Conservation (phyloP, 371 early-diverging fungal genomes). For the Lichtheimia corymbifera region DNA sequence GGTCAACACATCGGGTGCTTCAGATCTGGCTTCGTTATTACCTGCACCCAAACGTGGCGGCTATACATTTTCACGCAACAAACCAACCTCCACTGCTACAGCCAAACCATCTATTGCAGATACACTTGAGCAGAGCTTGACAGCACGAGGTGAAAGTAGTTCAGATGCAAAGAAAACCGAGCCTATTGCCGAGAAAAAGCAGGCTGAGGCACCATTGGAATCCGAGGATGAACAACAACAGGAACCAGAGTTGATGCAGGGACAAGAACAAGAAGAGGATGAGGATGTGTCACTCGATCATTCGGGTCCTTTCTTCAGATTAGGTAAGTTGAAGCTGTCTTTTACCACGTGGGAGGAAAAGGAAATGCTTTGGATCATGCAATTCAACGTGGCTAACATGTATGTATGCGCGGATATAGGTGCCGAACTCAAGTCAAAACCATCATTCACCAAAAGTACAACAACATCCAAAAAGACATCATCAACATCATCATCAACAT, state of each 20-base stretch:
- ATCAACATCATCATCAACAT: too few relatives aligned
- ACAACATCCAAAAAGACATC: slow-evolving; percentile 2
- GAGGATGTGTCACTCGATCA: slow-evolving; percentile 5
- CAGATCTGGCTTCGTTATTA: slow-evolving; percentile 31
- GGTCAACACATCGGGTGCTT: slow-evolving; percentile 8
- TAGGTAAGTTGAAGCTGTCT: slow-evolving; percentile 23
- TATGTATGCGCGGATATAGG: background rate
- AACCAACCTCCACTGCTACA: background rate
- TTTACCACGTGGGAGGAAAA: background rate
- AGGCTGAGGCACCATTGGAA: background rate
- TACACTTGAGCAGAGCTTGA: too few relatives aligned
- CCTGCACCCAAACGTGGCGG: slow-evolving; percentile 30
- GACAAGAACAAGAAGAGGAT: slow-evolving; percentile 7
- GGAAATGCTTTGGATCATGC: slow-evolving; percentile 1
- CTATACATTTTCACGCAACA: slow-evolving; percentile 8
- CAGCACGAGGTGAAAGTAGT: background rate
- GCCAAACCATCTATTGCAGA: background rate
- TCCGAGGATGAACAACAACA: slow-evolving; percentile 9
- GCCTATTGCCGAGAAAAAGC: slow-evolving; percentile 5
- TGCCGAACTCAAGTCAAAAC: slow-evolving; percentile 11
- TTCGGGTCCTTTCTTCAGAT: slow-evolving; percentile 32
- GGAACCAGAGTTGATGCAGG: slow-evolving; percentile 7
- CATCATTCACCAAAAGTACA: slow-evolving; percentile 14
- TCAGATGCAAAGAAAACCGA: slow-evolving; percentile 12
- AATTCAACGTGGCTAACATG: slow-evolving; percentile 5